phyloP scores from a whole-genome alignment of 2,329 filamentous ascomycete species.

The Coleophoma eucalyptorum region DNA sequence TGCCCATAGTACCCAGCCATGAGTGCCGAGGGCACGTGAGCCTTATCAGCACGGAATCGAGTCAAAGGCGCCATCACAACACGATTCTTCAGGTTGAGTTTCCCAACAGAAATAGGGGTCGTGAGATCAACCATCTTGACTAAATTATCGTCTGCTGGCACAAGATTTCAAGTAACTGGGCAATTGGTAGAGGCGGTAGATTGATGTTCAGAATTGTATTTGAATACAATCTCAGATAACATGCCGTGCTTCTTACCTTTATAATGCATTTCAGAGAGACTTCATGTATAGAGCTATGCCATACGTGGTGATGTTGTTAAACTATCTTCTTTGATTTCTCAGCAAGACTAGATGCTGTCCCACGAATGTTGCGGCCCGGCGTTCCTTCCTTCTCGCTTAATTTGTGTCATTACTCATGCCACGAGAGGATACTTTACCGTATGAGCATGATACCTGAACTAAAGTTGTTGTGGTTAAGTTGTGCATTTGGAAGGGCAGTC shows the following conservation, averaged over 20 bases:
- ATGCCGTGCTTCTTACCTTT: not conserved
- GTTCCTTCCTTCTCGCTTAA: not conserved
- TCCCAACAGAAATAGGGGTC: conserved; percentile 33
- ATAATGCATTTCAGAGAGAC: not conserved
- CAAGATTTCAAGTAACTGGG: not conserved
- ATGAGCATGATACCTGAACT: no score
- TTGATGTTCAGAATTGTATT: not conserved
- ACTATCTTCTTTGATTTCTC: not conserved
- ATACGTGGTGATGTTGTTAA: not conserved
- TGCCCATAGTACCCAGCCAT: conserved; percentile 46
- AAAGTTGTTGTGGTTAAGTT: no score
- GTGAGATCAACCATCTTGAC: conserved; percentile 26
- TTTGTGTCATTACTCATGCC: not conserved
- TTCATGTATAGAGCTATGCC: not conserved
- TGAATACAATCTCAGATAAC: not conserved
- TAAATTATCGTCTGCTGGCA: not conserved
- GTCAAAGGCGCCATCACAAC: conserved; percentile 52
- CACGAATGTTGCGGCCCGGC: no score
- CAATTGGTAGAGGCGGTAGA: not conserved
- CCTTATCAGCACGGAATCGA: conserved; percentile 40
- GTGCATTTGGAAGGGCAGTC: no score
- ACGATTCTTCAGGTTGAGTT: conserved; percentile 31
- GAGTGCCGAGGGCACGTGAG: conserved; percentile 36
- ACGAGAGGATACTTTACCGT: no score
- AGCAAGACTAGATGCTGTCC: not conserved